Conservation (phyloP, 2,329 filamentous ascomycete species). For the Aspergillus carbonarius region DNA sequence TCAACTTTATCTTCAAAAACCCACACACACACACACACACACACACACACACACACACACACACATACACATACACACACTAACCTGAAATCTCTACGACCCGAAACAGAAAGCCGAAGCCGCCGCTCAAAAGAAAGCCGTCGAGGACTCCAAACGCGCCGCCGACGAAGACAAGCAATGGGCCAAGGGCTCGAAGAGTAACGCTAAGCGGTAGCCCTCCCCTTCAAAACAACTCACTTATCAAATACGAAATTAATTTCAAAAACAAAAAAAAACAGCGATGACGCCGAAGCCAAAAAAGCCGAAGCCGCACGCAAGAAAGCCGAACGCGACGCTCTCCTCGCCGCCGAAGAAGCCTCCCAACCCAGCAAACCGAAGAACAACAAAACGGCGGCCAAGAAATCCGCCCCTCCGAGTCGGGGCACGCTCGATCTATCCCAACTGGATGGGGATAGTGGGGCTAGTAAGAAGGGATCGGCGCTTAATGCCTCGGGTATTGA, state of each 20-base stretch:
- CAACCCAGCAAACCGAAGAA: slow-evolving; percentile 63
- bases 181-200: slow-evolving; percentile 81
- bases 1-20: neutral
- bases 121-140: slow-evolving; percentile 75
- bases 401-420: slow-evolving; percentile 32
- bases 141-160: slow-evolving; percentile 64
- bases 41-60: neutral
- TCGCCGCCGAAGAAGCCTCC: slow-evolving; percentile 77
- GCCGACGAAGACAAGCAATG: slow-evolving; percentile 73
- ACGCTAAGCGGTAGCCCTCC: slow-evolving; percentile 74
- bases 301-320: slow-evolving; percentile 83
- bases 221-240: too few relatives aligned
- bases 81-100: neutral
- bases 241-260: too few relatives aligned
- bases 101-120: slow-evolving; percentile 77
- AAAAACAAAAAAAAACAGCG: slow-evolving; percentile 55
- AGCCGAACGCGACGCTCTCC: slow-evolving; percentile 80
- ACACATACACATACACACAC: neutral
- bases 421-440: slow-evolving; percentile 65
- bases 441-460: slow-evolving; percentile 56
- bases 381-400: slow-evolving; percentile 50
- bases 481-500: slow-evolving; percentile 88
- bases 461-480: slow-evolving; percentile 50
- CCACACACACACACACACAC: neutral
- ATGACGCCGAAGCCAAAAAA: slow-evolving; percentile 79